phyloP scores from a whole-genome alignment of 1,284 basidiomycete species.

The Rhodotorula sp. region DNA sequence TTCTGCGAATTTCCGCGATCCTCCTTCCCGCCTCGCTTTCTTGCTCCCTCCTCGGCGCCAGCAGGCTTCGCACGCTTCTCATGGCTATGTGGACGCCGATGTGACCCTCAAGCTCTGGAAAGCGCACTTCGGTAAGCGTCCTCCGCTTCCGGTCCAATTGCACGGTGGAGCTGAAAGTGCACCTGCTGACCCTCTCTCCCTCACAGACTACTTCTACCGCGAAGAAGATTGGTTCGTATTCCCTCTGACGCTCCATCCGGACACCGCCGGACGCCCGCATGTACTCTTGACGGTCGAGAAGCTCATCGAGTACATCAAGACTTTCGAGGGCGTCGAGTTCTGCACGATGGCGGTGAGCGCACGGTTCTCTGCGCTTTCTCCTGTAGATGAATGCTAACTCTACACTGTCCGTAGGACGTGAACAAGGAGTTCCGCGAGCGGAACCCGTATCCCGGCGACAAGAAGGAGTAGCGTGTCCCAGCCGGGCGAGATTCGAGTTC shows the following conservation, averaged over 20 bases:
- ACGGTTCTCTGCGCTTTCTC: background rate
- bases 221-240: slow-evolving; percentile 64
- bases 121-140: background rate
- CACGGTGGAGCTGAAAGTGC: no score
- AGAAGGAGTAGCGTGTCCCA: slow-evolving; percentile 1
- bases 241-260: slow-evolving; percentile 61
- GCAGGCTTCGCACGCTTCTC: slow-evolving; percentile 59
- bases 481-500: no score
- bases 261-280: slow-evolving; percentile 67
- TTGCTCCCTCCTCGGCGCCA: no score
- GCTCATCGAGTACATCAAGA: slow-evolving; percentile 25
- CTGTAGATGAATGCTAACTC: background rate
- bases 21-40: no score
- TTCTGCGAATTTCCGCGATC: no score
- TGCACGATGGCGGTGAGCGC: slow-evolving; percentile 64
- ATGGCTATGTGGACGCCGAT: slow-evolving; percentile 69
- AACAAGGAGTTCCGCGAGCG: slow-evolving; percentile 25
- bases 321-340: slow-evolving; percentile 63
- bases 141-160: no score
- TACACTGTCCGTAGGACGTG: background rate
- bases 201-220: slow-evolving; percentile 62
- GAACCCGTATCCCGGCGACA: slow-evolving; percentile 4
- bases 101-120: slow-evolving; percentile 58
- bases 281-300: slow-evolving; percentile 73
- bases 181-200: background rate